Percentiles rank a stretch among this genome's conserved stretches.
Conservation (phyloP, 2,329 filamentous ascomycete genomes). For the Pseudohalonectria lignicola region DNA sequence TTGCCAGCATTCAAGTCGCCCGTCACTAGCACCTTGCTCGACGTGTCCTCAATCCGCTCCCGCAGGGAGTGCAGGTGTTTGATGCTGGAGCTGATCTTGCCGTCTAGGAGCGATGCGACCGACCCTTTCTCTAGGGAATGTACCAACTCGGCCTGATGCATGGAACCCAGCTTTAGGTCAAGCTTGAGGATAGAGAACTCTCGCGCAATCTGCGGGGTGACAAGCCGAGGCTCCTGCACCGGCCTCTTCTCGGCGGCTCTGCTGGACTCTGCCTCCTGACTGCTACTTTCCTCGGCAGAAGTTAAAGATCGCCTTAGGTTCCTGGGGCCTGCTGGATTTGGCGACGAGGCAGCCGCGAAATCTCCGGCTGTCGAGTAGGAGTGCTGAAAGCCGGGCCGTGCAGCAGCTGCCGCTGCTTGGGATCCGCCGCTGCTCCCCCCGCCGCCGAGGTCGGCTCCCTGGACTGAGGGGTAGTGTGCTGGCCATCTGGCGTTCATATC, state of each 20-base stretch:
- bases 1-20: conserved; percentile 96
- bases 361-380: conserved; percentile 3
- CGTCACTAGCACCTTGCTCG: conserved; percentile 92
- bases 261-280: conserved; percentile 56
- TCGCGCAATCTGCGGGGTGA: conserved; percentile 85
- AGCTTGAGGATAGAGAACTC: conserved; percentile 94
- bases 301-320: conserved; percentile 61
- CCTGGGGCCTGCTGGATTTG: conserved; percentile 31
- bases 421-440: too few relatives aligned
- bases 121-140: conserved; percentile 90
- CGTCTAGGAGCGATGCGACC: conserved; percentile 81
- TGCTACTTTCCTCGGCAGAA: conserved; percentile 45
- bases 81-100: conserved; percentile 88
- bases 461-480: conserved; percentile 83
- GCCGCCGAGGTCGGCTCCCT: conserved; percentile 41
- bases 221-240: conserved; percentile 52
- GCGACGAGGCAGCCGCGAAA: conserved; percentile 13
- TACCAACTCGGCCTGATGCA: conserved; percentile 83
- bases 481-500: conserved; percentile 87
- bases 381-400: conserved; percentile 16
- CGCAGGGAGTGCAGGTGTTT: conserved; percentile 78
- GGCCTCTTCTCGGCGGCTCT: conserved; percentile 51
- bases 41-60: conserved; percentile 92
- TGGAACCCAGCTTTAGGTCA: conserved; percentile 77
- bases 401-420: conserved; percentile 22